Conservation (phyloP, 2,329 filamentous ascomycete species). For the Colletotrichum higginsianum region DNA sequence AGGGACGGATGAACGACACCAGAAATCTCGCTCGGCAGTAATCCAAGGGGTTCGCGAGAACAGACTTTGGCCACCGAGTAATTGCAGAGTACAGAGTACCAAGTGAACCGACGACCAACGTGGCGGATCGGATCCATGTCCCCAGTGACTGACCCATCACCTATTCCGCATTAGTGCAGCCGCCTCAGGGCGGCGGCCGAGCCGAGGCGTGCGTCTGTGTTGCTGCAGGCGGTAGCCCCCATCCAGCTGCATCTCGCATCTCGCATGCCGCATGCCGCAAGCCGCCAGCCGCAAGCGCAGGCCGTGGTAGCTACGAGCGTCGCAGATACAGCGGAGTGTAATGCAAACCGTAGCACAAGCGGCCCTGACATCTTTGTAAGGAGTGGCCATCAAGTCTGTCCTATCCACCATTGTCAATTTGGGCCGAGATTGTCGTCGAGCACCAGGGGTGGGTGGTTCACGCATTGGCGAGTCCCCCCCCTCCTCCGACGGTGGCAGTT, state of each 20-base stretch:
- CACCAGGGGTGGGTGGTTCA: neutral
- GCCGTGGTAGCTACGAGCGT: conserved; percentile 9
- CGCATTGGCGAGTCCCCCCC: neutral
- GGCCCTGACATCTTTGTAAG: conserved; percentile 1
- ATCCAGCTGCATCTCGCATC: conserved; percentile 20
- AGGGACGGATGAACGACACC: conserved; percentile 1
- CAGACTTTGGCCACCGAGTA: conserved; percentile 21
- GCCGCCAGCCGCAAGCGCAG: too few species aligned
- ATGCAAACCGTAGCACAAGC: conserved; percentile 26
- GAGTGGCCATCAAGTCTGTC: neutral
- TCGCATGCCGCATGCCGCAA: conserved; percentile 6
- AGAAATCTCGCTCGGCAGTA: too few species aligned
- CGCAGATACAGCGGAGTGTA: conserved; percentile 10
- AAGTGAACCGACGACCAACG: conserved; percentile 4
- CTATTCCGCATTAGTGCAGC: conserved; percentile 24
- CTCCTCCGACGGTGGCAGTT: conserved; percentile 21
- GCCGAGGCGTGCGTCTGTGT: conserved; percentile 29
- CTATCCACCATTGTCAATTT: neutral
- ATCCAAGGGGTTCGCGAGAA: conserved; percentile 18
- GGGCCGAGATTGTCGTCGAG: conserved; percentile 21
- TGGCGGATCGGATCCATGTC: conserved; percentile 12
- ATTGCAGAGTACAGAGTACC: too few species aligned
- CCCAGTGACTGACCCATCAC: conserved; percentile 2
- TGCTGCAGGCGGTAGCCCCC: conserved; percentile 9
- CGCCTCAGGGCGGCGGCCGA: conserved; percentile 3